phyloP scores from a whole-genome alignment of 495 filamentous ascomycete species.

The Annulohypoxylon maeteangense region DNA sequence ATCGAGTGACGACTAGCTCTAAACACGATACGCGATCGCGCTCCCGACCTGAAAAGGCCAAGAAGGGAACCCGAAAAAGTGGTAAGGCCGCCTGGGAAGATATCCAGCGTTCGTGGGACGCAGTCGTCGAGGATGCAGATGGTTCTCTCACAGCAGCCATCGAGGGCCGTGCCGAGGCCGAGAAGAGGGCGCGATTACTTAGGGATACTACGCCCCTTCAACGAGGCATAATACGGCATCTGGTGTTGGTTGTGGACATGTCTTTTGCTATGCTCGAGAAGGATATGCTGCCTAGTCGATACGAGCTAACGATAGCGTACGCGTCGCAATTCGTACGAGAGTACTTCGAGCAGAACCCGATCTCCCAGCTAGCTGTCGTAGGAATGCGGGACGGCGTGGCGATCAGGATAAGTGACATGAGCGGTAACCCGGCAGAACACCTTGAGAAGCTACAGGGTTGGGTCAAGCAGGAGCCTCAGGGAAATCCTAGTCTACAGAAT shows the following conservation, averaged over 20 bases:
- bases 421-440: conserved; percentile 90
- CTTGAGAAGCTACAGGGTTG: conserved; percentile 75
- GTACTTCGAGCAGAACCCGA: conserved; percentile 99
- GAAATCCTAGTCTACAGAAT: conserved; percentile 92
- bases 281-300: conserved; percentile 87
- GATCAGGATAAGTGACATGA: conserved; percentile 84
- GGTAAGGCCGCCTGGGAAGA: conserved; percentile 59
- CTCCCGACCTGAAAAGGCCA: conserved; percentile 44
- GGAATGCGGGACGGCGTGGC: conserved; percentile 93
- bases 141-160: conserved; percentile 51
- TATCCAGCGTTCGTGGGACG: conserved; percentile 60
- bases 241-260: conserved; percentile 92
- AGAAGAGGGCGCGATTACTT: conserved; percentile 67
- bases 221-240: conserved; percentile 93
- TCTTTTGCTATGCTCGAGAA: conserved; percentile 95
- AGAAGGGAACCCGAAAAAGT: conserved; percentile 44
- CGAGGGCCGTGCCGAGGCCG: conserved; percentile 54
- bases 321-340: conserved; percentile 89
- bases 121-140: conserved; percentile 55
- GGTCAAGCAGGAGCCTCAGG: conserved; percentile 84
- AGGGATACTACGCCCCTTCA: conserved; percentile 95
- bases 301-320: conserved; percentile 83
- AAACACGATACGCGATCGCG: conserved; percentile 32
- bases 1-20: conserved; percentile 55
- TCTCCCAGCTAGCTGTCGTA: conserved; percentile 90